These are phyloP conservation scores for Angomonas desouzai DNA, from an alignment of 208 protist species.

Conservation along the genomic window DNA sequence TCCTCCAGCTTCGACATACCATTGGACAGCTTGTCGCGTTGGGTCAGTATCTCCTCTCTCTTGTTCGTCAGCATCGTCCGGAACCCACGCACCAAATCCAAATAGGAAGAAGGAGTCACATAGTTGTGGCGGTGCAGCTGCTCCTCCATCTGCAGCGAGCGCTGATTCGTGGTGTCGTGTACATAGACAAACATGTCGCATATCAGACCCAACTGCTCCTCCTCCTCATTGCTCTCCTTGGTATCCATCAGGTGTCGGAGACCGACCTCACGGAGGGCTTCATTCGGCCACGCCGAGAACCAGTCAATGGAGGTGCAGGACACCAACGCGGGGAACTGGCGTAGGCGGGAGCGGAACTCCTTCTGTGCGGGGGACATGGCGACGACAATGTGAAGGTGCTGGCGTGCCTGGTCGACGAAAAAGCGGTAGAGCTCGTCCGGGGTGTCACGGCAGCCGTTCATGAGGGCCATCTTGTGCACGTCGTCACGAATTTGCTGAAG, in stretches of 20 bases:
- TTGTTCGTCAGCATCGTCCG: constrained; percentile 92
- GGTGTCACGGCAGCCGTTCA: constrained; percentile 86
- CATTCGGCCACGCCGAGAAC: constrained; percentile 97
- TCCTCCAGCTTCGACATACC: constrained; percentile 93
- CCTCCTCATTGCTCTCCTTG: constrained; percentile 84
- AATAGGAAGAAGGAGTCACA: constrained; percentile 98
- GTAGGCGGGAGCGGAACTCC: constrained; percentile 93
- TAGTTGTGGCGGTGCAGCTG: constrained; percentile 96
- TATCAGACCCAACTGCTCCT: constrained; percentile 78
- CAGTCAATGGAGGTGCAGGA: constrained; percentile 98
- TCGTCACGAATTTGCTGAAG: constrained; percentile 91
- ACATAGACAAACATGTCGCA: constrained; percentile 92
- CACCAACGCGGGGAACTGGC: constrained; percentile 98
- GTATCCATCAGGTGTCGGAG: constrained; percentile 78
- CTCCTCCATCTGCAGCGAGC: constrained; percentile 88
- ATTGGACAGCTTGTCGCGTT: constrained; percentile 97
- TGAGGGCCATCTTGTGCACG: constrained; percentile 86
- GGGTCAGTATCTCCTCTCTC: constrained; percentile 87
- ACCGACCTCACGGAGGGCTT: constrained; percentile 95
- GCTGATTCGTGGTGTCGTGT: constrained; percentile 89
- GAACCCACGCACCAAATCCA: constrained; percentile 96
- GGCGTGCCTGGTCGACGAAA: constrained; percentile 94
- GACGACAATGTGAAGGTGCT: constrained; percentile 96
- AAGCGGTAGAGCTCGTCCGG: constrained; percentile 93
- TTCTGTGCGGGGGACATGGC: constrained; percentile 97